Evolutionary conservation across 768 basidiomycete species (phyloP).

Genomic region (Nidularia pulvinata): DNA sequence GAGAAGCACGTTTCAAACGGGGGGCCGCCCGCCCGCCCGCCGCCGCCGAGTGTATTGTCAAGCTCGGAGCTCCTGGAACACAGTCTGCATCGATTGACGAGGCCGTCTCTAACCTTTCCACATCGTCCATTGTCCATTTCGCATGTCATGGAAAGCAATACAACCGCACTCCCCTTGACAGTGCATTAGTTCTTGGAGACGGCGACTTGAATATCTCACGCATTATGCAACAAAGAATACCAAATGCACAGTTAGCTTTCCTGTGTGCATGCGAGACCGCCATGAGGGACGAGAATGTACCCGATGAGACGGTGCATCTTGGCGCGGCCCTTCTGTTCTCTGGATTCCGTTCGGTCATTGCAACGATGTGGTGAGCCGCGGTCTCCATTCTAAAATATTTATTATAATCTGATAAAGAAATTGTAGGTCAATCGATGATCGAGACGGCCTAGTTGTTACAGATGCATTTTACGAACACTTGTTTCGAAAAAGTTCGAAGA

Average conservation of each 20-base stretch:
- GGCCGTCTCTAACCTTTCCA: background rate
- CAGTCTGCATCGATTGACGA: background rate
- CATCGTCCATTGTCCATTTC: constrained; percentile 12
- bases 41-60: background rate
- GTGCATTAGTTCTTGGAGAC: constrained; percentile 10
- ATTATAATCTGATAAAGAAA: background rate
- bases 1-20: background rate
- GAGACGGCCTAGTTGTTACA: constrained; percentile 8
- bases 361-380: constrained; percentile 29
- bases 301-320: constrained; percentile 28
- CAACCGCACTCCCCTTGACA: constrained; percentile 7
- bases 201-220: constrained; percentile 12
- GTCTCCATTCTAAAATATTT: background rate
- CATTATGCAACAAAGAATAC: constrained; percentile 9
- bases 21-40: too few species aligned
- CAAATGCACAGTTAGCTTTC: constrained; percentile 5
- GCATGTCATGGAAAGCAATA: constrained; percentile 22
- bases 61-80: background rate
- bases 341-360: constrained; percentile 20
- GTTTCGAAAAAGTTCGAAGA: background rate
- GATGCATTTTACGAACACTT: constrained; percentile 6
- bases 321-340: constrained; percentile 22
- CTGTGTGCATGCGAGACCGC: constrained; percentile 1
- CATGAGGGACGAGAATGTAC: constrained; percentile 6
- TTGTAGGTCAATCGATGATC: constrained; percentile 10